Base-by-base conservation (phyloP, 257 asterid species). In the Perilla frutescens region DNA sequence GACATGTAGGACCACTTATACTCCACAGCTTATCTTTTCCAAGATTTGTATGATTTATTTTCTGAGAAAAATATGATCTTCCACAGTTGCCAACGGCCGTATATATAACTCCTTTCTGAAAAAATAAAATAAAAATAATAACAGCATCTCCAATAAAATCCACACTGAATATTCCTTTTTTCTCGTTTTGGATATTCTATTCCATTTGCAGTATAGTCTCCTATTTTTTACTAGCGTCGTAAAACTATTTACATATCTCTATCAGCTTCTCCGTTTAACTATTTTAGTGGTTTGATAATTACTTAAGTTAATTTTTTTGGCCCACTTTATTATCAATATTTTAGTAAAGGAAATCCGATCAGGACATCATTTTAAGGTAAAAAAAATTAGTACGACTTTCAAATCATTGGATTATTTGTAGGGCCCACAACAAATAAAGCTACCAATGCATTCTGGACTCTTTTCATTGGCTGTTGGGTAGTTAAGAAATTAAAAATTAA, bases 31-130 rank as follows among this genome's bases (percentile, higher is more conserved):
- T 26, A 70, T 70, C 45, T 40, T 41, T 41, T 12, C 26, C 26
- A 20, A 20, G 26, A 20, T 20, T 20, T 20, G 26, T 34, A 3
- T 26, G 10, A 26, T n/a, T 34, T 6, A 5, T 39, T 45, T 29
- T 32, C 44, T 4, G 26, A 8, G 12, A n/a, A 4, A 56, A 6
- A 26, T 6, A 58, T 71, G 76, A 37, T 58, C 68, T 13, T 71
- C 39, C 29, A 45, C 6, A 31, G 39, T 59, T 8, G 47, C 68
- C 50, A 45, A 58, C 34, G 61, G 76, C 54, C 67, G 62, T 12
- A 57, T 44, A 43, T 20, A 20, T 20, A 20, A 20, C 26, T 20
- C 26, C 26, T 20, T 20, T 20, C 26, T 20, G 26, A 20, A 20
- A 20, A 20, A 20, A 20, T 20, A 20, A 20, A 20, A 20, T 20